Percentiles rank a stretch among this genome's conserved stretches.
Conservation (phyloP, 352 stramenopile species). For the Phytophthora pluvialis region DNA sequence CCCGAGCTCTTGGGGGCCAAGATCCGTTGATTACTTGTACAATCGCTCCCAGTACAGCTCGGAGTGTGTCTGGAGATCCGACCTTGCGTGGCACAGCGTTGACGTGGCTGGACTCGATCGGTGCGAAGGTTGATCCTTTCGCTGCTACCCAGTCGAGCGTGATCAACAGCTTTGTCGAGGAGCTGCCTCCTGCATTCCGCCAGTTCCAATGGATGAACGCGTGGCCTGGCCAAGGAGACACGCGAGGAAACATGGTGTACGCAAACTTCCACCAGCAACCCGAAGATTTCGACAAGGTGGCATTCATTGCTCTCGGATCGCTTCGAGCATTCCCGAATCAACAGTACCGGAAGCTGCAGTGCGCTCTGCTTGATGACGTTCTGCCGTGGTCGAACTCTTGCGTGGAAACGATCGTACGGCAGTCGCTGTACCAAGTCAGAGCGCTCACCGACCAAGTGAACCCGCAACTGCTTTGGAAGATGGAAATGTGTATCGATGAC, state of each 20-base stretch:
- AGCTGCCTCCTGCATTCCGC: slow-evolving; percentile 24
- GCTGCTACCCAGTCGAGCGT: slow-evolving; percentile 23
- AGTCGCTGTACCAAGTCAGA: slow-evolving; percentile 60
- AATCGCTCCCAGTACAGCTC: slow-evolving; percentile 20
- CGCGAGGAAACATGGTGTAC: slow-evolving; percentile 57
- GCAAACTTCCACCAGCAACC: slow-evolving; percentile 31
- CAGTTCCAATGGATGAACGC: slow-evolving; percentile 52
- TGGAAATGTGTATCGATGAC: slow-evolving; percentile 35
- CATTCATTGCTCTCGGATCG: slow-evolving; percentile 43
- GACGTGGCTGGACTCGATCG: slow-evolving; percentile 36
- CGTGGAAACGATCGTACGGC: slow-evolving; percentile 46
- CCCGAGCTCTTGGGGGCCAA: not conserved
- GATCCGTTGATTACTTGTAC: slow-evolving; percentile 7
- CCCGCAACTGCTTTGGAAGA: slow-evolving; percentile 46
- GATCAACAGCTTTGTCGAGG: slow-evolving; percentile 43
- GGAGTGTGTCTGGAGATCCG: slow-evolving; percentile 55
- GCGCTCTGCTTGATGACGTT: slow-evolving; percentile 42
- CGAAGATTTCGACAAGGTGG: slow-evolving; percentile 29
- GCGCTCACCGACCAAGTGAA: slow-evolving; percentile 35
- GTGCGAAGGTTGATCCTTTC: slow-evolving; percentile 50
- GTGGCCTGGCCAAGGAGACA: slow-evolving; percentile 40
- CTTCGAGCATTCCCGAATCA: slow-evolving; percentile 58
- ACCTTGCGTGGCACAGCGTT: slow-evolving; percentile 20
- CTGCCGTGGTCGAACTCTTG: slow-evolving; percentile 50
- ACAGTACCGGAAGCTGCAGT: slow-evolving; percentile 56